These are phyloP conservation scores for Fraxinus anomala DNA, from an alignment of 257 asterid species.

Conservation along the genomic window DNA sequence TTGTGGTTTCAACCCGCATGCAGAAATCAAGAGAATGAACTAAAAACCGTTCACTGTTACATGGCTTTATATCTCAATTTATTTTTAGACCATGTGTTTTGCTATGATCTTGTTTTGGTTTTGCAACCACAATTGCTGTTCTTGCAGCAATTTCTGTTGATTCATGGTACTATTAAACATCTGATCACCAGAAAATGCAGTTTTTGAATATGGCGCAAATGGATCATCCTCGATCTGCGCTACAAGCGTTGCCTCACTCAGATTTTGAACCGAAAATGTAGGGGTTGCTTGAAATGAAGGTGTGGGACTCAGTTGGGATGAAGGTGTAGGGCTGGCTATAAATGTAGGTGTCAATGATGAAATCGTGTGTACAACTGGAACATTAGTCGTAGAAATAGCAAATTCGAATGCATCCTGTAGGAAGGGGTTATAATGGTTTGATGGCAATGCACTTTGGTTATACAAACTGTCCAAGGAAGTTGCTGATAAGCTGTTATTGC, in stretches of 20 bases:
- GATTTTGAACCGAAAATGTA: constrained; percentile 49
- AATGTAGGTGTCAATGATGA: constrained; percentile 17
- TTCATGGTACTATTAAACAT: constrained; percentile 31
- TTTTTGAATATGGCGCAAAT: constrained; percentile 31
- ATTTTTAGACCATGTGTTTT: constrained; percentile 43
- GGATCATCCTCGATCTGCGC: constrained; percentile 52
- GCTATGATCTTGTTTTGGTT: constrained; percentile 73
- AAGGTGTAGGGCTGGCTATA: constrained; percentile 9
- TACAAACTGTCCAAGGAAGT: constrained; percentile 22
- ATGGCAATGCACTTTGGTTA: constrained; percentile 17
- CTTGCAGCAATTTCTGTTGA: constrained; percentile 45
- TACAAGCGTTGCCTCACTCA: constrained; percentile 8
- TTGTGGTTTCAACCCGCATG: neutral
- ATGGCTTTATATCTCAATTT: neutral
- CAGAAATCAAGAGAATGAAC: neutral
- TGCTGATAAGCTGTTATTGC: neutral
- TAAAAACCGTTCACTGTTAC: neutral
- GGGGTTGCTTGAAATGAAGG: constrained; percentile 51
- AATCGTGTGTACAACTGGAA: neutral
- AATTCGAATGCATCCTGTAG: constrained; percentile 42
- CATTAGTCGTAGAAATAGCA: neutral
- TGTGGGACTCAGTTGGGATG: neutral
- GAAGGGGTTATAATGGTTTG: constrained; percentile 61
- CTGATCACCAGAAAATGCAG: constrained; percentile 31
- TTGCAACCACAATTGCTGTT: constrained; percentile 72